phyloP scores from a whole-genome alignment of 2,329 filamentous ascomycete genomes.

The Myriangium duriaei region DNA sequence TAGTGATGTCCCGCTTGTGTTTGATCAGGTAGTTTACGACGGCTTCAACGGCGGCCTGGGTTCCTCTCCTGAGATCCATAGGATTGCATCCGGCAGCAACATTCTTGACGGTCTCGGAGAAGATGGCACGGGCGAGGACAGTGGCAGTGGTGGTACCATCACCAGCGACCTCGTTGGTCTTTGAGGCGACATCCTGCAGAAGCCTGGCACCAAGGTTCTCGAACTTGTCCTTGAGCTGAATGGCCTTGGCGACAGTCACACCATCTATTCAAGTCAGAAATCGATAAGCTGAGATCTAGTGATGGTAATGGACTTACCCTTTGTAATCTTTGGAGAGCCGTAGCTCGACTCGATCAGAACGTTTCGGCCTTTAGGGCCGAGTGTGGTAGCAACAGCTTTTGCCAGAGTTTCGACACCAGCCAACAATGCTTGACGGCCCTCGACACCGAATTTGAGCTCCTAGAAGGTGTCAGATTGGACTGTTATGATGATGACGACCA shows the following conservation, averaged over 20 bases:
- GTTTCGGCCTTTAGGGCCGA: slow-evolving; percentile 96
- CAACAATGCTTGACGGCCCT: slow-evolving; percentile 77
- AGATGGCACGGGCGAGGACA: slow-evolving; percentile 92
- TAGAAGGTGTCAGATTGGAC: slow-evolving; percentile 27
- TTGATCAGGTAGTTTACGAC: slow-evolving; percentile 88
- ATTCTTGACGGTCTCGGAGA: slow-evolving; percentile 99
- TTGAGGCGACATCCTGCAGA: slow-evolving; percentile 94
- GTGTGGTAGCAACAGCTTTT: slow-evolving; percentile 87
- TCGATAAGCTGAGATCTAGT: too few relatives aligned
- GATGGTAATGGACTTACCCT: slow-evolving; percentile 74
- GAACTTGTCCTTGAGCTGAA: slow-evolving; percentile 95
- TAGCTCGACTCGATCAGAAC: slow-evolving; percentile 98
- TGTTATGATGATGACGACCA: slow-evolving; percentile 7
- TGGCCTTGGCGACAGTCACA: slow-evolving; percentile 55
- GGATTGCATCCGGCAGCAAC: slow-evolving; percentile 98
- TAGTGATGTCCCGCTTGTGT: slow-evolving; percentile 98
- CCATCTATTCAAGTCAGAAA: too few relatives aligned
- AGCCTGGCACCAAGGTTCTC: slow-evolving; percentile 97
- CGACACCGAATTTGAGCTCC: slow-evolving; percentile 98
- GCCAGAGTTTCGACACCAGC: slow-evolving; percentile 94
- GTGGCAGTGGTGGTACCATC: slow-evolving; percentile 97
- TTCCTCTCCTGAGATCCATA: slow-evolving; percentile 95
- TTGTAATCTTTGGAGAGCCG: slow-evolving; percentile 98
- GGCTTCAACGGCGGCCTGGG: slow-evolving; percentile 88
- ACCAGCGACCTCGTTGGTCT: slow-evolving; percentile 98